Base-by-base conservation (phyloP, 139 green algal species). In the Trebouxia sp. region DNA sequence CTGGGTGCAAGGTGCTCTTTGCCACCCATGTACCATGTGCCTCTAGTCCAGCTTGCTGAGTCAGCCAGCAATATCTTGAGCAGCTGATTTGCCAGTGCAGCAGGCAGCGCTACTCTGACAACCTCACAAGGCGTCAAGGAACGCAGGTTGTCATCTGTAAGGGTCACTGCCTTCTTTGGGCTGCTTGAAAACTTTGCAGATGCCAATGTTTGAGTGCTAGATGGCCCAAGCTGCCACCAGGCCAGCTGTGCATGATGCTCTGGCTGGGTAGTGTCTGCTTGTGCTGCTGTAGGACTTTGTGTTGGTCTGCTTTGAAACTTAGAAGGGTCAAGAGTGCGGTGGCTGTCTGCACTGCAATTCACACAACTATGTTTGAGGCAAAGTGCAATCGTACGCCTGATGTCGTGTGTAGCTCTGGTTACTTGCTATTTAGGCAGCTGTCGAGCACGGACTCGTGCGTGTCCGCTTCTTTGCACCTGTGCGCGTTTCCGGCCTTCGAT, bases 101-200 rank as follows among this genome's bases (percentile, higher is more conserved):
- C 1, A 1, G 80, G 80, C 80, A 83, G 80, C 12, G 50, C 80
- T 65, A 65, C 20, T n/a, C 80, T 55, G 48, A 83, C 80, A 55
- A 83, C 47, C 50, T 83, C 80, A 17, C 48, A 74, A n/a, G 80
- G 80, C 39, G 80, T 55, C 6, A 42, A 24, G 1, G 51, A 26
- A 17, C 53, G 30, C 37, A 83, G 51, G 51, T 83, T 32, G 22
- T 79, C 67, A 37, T 83, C 80, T 55, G 39, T 51, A 17, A 83
- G 38, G 10, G 79, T 45, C 20, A 35, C 26, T 1, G 32, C 32
- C 15, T 72, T 32, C 35, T 15, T 42, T 35, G 56, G 7, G 7
- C 15, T 72, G 62, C 32, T 72, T 17, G 32, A 22, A n/a, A 72
- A n/a, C 35, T 45, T 72, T 72, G 62, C 62, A 42, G 62, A 72